Percentiles rank a stretch among this genome's conserved stretches.
Evolutionary conservation across 23 red algal species (phyloP).

Genomic region (Agarophyton chilense): DNA sequence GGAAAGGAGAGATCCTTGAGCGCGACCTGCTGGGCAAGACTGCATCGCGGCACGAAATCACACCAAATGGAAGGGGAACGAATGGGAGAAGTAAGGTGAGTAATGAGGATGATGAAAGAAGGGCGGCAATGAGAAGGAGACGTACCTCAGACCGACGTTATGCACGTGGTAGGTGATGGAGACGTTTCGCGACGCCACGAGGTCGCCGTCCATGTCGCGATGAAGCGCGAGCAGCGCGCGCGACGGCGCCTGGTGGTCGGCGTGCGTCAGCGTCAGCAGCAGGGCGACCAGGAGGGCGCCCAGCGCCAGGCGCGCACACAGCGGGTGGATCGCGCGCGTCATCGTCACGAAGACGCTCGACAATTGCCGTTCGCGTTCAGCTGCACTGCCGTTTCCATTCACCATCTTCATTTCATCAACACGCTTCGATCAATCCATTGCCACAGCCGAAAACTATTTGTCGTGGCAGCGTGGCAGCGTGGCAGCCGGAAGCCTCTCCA

Average conservation of each 20-base stretch:
- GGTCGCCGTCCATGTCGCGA: constrained; percentile 25
- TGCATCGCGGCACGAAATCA: not conserved
- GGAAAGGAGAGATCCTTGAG: constrained; percentile 65
- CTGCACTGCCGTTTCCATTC: no score
- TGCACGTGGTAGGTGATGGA: constrained; percentile 38
- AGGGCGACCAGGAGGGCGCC: not conserved
- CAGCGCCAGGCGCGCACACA: not conserved
- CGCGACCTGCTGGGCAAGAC: constrained; percentile 8
- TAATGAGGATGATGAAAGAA: not conserved
- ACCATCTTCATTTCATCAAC: no score
- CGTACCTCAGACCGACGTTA: constrained; percentile 31
- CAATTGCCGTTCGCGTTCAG: no score
- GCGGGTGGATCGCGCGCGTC: not conserved
- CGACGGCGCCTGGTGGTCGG: not conserved
- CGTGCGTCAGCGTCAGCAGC: not conserved
- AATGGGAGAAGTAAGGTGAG: not conserved
- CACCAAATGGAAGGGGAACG: no score
- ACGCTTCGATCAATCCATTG: no score
- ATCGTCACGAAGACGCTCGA: not conserved
- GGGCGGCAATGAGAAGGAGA: not conserved
- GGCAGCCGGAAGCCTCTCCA: no score
- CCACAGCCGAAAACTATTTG: no score
- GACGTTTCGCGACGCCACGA: constrained; percentile 35
- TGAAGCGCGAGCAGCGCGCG: constrained; percentile 36
- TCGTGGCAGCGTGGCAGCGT: no score